Conservation (phyloP, 2,329 filamentous ascomycete species). For the Ascochyta clinopodiicola region DNA sequence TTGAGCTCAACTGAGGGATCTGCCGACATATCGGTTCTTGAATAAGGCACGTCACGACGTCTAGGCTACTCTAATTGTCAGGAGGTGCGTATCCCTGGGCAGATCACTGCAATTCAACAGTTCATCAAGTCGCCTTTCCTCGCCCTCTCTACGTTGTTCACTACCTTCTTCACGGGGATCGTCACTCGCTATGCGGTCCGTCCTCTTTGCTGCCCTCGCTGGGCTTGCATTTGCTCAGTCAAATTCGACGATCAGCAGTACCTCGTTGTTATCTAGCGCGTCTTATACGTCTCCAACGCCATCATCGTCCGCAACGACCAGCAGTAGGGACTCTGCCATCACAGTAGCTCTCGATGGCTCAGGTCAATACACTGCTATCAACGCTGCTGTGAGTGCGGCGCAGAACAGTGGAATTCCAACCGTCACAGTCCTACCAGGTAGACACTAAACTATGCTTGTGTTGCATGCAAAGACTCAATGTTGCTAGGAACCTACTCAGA, state of each 20-base stretch:
- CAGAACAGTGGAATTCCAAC: slow-evolving; percentile 52
- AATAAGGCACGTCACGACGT: neutral
- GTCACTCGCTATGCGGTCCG: slow-evolving; percentile 23
- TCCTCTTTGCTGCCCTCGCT: slow-evolving; percentile 14
- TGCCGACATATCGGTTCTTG: slow-evolving; percentile 1
- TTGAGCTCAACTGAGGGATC: neutral
- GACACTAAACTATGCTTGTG: neutral
- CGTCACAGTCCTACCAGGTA: slow-evolving; percentile 53
- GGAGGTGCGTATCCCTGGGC: slow-evolving; percentile 9
- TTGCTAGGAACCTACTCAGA: slow-evolving; percentile 51
- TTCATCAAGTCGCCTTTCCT: slow-evolving; percentile 6
- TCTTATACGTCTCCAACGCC: slow-evolving; percentile 10
- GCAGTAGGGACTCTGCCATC: slow-evolving; percentile 36
- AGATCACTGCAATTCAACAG: slow-evolving; percentile 12
- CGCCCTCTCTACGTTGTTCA: neutral
- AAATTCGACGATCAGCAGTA: slow-evolving; percentile 13
- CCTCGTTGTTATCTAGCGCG: slow-evolving; percentile 1
- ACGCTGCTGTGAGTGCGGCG: slow-evolving; percentile 53
- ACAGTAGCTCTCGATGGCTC: slow-evolving; percentile 55
- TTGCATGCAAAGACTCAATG: neutral
- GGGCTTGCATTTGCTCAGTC: slow-evolving; percentile 25
- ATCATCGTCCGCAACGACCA: slow-evolving; percentile 3
- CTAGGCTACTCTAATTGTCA: neutral
- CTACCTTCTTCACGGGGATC: neutral
- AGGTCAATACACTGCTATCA: slow-evolving; percentile 56